Evolutionary conservation across 2,329 filamentous ascomycete species (phyloP).

Genomic region (Sphaerulina vaccinii): DNA sequence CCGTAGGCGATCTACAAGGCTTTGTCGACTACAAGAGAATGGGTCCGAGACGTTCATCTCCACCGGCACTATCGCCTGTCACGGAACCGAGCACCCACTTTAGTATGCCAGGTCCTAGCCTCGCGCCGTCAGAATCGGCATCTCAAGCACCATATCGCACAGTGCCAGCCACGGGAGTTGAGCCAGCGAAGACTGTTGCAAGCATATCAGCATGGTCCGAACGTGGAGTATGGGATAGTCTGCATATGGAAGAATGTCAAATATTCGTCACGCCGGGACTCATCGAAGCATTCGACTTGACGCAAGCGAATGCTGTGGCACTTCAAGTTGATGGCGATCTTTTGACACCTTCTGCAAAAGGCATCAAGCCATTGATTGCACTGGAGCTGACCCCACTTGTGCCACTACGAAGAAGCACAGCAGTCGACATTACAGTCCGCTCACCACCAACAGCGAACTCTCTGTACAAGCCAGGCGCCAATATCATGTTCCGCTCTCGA

Average conservation of each 20-base stretch:
- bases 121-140: constrained; percentile 77
- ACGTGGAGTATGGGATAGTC: constrained; percentile 59
- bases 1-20: constrained; percentile 37
- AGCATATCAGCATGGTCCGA: constrained; percentile 65
- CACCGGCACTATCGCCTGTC: constrained; percentile 19
- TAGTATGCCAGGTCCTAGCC: constrained; percentile 26
- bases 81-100: constrained; percentile 18
- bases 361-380: constrained; percentile 57
- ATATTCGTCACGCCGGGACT: constrained; percentile 63
- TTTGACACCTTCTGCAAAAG: constrained; percentile 40
- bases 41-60: constrained; percentile 35
- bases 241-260: constrained; percentile 62
- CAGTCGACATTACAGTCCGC: constrained; percentile 88
- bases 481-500: constrained; percentile 86
- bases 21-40: constrained; percentile 34
- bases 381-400: constrained; percentile 90
- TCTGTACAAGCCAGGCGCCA: constrained; percentile 65
- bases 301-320: constrained; percentile 46
- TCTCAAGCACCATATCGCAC: constrained; percentile 69
- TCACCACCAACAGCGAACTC: constrained; percentile 77
- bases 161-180: constrained; percentile 46
- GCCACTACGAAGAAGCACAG: constrained; percentile 83
- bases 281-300: constrained; percentile 62
- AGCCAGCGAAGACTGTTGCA: constrained; percentile 57
- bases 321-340: constrained; percentile 42